Evolutionary conservation across 352 stramenopile species (phyloP).

Genomic region (Phytopythium boreale): DNA sequence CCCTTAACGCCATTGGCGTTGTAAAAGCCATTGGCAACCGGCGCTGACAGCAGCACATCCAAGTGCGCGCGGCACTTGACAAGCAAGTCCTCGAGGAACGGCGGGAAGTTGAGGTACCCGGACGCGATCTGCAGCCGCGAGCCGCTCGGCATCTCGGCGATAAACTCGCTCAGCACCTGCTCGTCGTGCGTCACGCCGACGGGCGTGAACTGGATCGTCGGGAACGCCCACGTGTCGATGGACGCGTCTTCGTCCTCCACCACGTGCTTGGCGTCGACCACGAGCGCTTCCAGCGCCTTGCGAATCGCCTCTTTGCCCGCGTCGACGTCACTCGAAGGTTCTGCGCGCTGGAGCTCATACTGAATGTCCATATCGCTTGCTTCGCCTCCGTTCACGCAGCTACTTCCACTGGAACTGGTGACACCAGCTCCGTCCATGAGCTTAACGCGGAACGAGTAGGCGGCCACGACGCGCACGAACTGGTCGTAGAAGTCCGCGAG

Average conservation of each 20-base stretch:
- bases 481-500: conserved; percentile 70
- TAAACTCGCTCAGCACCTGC: conserved; percentile 41
- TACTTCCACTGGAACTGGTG: conserved; percentile 1
- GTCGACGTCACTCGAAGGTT: conserved; percentile 32
- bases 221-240: conserved; percentile 63
- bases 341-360: conserved; percentile 23
- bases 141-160: conserved; percentile 37
- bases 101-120: conserved; percentile 80
- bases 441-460: conserved; percentile 42
- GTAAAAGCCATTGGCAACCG: conserved; percentile 73
- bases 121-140: conserved; percentile 65
- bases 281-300: conserved; percentile 37
- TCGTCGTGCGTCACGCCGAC: conserved; percentile 60
- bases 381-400: background rate
- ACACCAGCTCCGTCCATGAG: conserved; percentile 13
- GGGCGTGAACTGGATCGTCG: conserved; percentile 72
- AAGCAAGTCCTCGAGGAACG: conserved; percentile 56
- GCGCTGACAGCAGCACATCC: conserved; percentile 64
- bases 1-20: conserved; percentile 64
- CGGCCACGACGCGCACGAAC: conserved; percentile 51
- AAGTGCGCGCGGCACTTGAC: conserved; percentile 36
- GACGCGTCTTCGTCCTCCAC: conserved; percentile 6
- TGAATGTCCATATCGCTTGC: conserved; percentile 5
- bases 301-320: conserved; percentile 36
- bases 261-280: conserved; percentile 9